Evolutionary conservation across 148 eudicot species (phyloP), one percentile per base, ranked within the genome.

Genomic region (Beta vulgaris): DNA sequence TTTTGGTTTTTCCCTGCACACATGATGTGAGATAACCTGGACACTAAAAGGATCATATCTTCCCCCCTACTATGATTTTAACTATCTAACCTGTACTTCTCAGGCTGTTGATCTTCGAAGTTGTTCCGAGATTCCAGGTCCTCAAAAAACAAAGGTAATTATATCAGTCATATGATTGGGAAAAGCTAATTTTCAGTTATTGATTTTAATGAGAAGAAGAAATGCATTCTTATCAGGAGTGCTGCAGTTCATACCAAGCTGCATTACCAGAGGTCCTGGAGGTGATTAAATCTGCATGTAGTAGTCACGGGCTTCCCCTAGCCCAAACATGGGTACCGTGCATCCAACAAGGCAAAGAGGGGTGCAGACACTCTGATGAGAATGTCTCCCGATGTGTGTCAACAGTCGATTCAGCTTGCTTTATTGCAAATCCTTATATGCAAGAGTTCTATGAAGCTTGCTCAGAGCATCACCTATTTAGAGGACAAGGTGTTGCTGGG

Each of bases 311-410:
- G 9, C 78, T 93, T 73, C 98, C 98, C 21, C 80, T 93, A 58
- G 97, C 98, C 72, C 98, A 91, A 78, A 88, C 97, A 0, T 93
- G 98, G 98, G 88, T 91, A 58, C 87, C 92, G 1, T 93, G 98
- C 81, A 69, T 85, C 53, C 87, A 80, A 77, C 94, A 93, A 84
- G 90, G 96, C 26, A 93, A 90, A 81, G 81, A 69, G 43, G 96
- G 98, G 16, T 80, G 89, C 51, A 80, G 96, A 19, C 96, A 90
- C 75, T 86, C 96, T 9, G 88, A 93, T 34, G 91, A 88, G 63
- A 89, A 91, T 81, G 73, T 88, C 18, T 31, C 68, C 19, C 74
- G 54, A 19, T 91, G 96, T 65, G 82, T 91, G 54, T 88, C 97
- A 29, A 90, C 97, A 0, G 86, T 89, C 35, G 97, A 91, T 57